A percentile compares a stretch with the other conserved stretches of the same genome.
Conservation (phyloP, 2,329 filamentous ascomycete species). For the Epichloe bromicola region DNA sequence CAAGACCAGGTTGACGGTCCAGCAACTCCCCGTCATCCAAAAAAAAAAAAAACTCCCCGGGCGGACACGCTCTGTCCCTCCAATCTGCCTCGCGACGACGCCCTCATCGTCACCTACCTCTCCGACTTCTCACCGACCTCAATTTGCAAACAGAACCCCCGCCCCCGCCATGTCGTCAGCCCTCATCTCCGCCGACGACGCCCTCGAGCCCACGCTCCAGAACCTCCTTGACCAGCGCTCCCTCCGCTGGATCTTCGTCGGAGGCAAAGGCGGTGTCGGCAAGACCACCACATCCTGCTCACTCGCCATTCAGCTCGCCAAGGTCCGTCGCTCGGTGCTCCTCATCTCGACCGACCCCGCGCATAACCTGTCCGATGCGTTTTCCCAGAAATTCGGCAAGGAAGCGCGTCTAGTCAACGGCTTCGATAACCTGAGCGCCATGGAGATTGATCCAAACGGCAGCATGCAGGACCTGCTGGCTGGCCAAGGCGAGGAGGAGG, state of each 20-base stretch:
- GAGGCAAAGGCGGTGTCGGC: constrained; percentile 94
- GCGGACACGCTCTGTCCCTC: not conserved
- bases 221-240: constrained; percentile 90
- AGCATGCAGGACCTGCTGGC: constrained; percentile 91
- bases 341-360: constrained; percentile 97
- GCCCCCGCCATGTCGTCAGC: constrained; percentile 26
- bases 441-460: constrained; percentile 98
- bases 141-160: not conserved
- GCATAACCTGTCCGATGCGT: constrained; percentile 95
- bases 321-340: constrained; percentile 85
- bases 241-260: constrained; percentile 97
- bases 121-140: not conserved
- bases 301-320: constrained; percentile 92
- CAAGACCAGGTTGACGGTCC: too few species aligned
- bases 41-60: not conserved
- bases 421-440: constrained; percentile 86
- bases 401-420: constrained; percentile 87
- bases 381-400: constrained; percentile 98
- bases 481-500: constrained; percentile 60
- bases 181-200: constrained; percentile 43
- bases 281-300: constrained; percentile 99
- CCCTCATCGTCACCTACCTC: not conserved
- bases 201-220: constrained; percentile 85
- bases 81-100: not conserved
- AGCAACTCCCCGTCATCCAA: too few species aligned